Evolutionary conservation across 192 early-diverging fungal species (phyloP), one percentile per base, ranked within the genome.

Genomic region (Blastocladiella britannica): DNA sequence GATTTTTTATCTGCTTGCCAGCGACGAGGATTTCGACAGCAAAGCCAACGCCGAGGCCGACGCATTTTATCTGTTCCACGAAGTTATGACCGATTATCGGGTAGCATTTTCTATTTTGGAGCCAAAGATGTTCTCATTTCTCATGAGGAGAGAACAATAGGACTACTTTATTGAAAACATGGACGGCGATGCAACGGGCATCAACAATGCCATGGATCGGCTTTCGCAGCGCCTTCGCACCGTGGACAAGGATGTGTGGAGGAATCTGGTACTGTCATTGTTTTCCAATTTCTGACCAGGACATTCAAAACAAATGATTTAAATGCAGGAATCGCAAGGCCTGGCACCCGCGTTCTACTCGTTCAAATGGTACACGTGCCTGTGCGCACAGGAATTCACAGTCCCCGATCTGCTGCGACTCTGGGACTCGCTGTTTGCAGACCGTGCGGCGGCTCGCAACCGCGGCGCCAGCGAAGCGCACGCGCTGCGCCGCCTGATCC

Each of bases 341-440:
- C 71, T 87, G 18, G 70, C 81, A 25, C 75, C 82, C 20, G 73
- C 78, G 52, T 86, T 82, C 61, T 89, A 82, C 63, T 73, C 78
- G n/a, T 83, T 89, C 63, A 77, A 85, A 1, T 89, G 87, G 87
- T 68, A 87, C 54, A 83, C 85, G 12, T 81, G 84, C 6, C 62
- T 85, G 37, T 77, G 77, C 29, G 78, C 83, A 6, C 84, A 86
- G 62, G 84, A 86, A 67, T 82, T 78, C 65, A 65, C 76, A 26
- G 65, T 89, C 7, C 87, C 87, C 0, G 85, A 87, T 67, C 76
- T 85, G 3, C 77, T 87, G 55, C 62, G 77, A 24, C 66, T 89
- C 37, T 89, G 87, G 87, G 87, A 89, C 63, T 77, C 85, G 26
- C 57, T 85, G 7, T 66, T 88, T 51, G 79, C 86, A 0, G 82